Evolutionary conservation across 352 stramenopile genomes (phyloP).

Genomic region (Phytophthora pinifolia): DNA sequence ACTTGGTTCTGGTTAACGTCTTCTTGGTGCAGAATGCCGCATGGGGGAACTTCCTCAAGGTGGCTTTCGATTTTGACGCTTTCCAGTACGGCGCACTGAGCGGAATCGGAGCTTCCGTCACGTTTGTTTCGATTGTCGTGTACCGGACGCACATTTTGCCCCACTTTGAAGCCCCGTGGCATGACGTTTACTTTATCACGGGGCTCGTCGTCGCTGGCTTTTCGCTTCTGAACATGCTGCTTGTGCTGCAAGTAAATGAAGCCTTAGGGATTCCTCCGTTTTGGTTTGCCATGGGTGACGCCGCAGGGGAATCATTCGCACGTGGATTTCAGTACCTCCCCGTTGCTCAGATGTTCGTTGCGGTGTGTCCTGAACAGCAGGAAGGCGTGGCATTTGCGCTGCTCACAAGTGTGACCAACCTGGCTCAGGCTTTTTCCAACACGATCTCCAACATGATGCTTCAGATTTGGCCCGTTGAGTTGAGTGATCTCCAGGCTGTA

Average conservation of each 20-base stretch:
- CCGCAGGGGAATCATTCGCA: conserved; percentile 66
- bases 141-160: conserved; percentile 57
- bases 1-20: conserved; percentile 62
- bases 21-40: conserved; percentile 73
- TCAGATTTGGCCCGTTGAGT: conserved; percentile 68
- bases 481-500: conserved; percentile 48
- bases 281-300: conserved; percentile 78
- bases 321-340: conserved; percentile 80
- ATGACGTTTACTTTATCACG: conserved; percentile 65
- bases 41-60: conserved; percentile 82
- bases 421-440: conserved; percentile 64
- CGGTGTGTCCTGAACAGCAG: conserved; percentile 70
- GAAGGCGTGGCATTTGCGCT: conserved; percentile 78
- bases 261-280: conserved; percentile 57
- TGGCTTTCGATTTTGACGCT: conserved; percentile 66
- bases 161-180: conserved; percentile 49
- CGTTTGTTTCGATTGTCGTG: conserved; percentile 54
- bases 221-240: conserved; percentile 69
- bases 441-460: conserved; percentile 83
- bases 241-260: conserved; percentile 71
- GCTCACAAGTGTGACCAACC: conserved; percentile 75
- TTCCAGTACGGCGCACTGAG: conserved; percentile 80
- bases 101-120: conserved; percentile 67
- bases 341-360: conserved; percentile 75
- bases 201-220: conserved; percentile 59